phyloP scores from a whole-genome alignment of 1,139 yeast genomes.

The Lodderomyces metapsilosis region DNA sequence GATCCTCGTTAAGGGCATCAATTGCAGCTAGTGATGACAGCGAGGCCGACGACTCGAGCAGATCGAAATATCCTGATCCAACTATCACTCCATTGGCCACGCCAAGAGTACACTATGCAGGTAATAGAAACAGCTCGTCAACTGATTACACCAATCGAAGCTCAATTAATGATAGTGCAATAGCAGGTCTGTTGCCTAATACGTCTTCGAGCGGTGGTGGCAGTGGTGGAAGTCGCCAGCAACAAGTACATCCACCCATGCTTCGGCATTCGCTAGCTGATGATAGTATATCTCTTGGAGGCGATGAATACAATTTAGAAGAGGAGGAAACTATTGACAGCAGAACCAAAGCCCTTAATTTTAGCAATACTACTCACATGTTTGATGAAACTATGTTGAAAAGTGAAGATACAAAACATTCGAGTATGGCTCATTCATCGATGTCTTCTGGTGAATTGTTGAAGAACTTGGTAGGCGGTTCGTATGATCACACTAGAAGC shows the following conservation, averaged over 20 bases:
- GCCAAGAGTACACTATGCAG: slow-evolving; percentile 5
- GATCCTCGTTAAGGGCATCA: slow-evolving; percentile 11
- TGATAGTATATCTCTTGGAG: background rate
- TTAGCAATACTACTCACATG: slow-evolving; percentile 4
- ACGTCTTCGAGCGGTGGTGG: slow-evolving; percentile 6
- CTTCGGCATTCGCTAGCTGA: background rate
- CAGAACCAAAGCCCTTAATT: slow-evolving; percentile 2
- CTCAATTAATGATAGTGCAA: slow-evolving; percentile 7
- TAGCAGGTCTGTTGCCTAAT: slow-evolving; percentile 12
- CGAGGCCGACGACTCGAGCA: slow-evolving; percentile 13
- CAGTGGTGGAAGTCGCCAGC: background rate
- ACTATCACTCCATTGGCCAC: slow-evolving; percentile 14
- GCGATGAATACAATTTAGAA: slow-evolving; percentile 5
- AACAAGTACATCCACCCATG: slow-evolving; percentile 2
- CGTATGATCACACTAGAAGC: slow-evolving; percentile 11
- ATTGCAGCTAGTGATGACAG: slow-evolving; percentile 17
- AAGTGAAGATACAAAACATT: slow-evolving; percentile 9
- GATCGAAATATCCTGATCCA: slow-evolving; percentile 14
- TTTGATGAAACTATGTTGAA: slow-evolving; percentile 13
- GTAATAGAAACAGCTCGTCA: slow-evolving; percentile 5
- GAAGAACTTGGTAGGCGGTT: slow-evolving; percentile 23
- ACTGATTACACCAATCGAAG: slow-evolving; percentile 4
- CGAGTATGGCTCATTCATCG: slow-evolving; percentile 21
- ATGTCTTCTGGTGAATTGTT: slow-evolving; percentile 40
- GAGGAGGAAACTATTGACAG: slow-evolving; percentile 4